Percentiles rank a stretch among this genome's conserved stretches.
Conservation (phyloP, 2,329 filamentous ascomycete species). For the Westerdykella sp. region DNA sequence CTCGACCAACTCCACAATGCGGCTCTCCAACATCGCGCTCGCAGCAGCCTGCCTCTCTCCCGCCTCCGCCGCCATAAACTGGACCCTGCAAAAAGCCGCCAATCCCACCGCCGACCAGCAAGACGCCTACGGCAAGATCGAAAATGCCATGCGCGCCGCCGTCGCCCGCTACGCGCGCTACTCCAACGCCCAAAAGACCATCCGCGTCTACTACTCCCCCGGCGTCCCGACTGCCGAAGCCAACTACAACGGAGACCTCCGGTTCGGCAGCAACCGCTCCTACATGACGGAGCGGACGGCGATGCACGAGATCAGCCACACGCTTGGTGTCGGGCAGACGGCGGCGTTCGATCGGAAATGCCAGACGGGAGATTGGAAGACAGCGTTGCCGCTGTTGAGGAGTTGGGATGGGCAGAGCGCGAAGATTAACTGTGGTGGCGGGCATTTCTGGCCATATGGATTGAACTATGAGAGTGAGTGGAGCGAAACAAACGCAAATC, state of each 20-base stretch:
- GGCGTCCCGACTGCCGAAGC: constrained; percentile 32
- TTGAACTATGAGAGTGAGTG: constrained; percentile 32
- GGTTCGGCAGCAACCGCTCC: constrained; percentile 27
- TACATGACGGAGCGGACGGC: constrained; percentile 34
- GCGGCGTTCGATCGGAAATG: constrained; percentile 26
- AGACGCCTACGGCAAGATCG: constrained; percentile 29
- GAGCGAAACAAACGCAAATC: constrained; percentile 31
- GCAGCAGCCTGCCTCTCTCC: constrained; percentile 13
- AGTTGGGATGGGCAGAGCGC: constrained; percentile 26
- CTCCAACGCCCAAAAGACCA: constrained; percentile 20
- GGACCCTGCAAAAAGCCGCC: constrained; percentile 22
- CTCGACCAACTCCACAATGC: constrained; percentile 10
- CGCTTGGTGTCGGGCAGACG: constrained; percentile 30
- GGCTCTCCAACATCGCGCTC: constrained; percentile 14
- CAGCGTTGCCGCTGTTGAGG: constrained; percentile 25
- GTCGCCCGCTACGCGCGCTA: constrained; percentile 21
- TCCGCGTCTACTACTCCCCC: constrained; percentile 26
- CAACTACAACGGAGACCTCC: constrained; percentile 31
- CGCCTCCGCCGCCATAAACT: constrained; percentile 19
- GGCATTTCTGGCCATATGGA: constrained; percentile 33
- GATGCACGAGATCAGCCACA: constrained; percentile 33
- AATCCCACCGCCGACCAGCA: constrained; percentile 27
- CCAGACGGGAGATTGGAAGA: constrained; percentile 26
- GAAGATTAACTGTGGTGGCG: constrained; percentile 29
- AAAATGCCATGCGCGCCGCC: constrained; percentile 27